Percentiles rank a stretch among this genome's conserved stretches.
Evolutionary conservation across 179 eudicot species (phyloP).

Genomic region (Spergularia azorica): DNA sequence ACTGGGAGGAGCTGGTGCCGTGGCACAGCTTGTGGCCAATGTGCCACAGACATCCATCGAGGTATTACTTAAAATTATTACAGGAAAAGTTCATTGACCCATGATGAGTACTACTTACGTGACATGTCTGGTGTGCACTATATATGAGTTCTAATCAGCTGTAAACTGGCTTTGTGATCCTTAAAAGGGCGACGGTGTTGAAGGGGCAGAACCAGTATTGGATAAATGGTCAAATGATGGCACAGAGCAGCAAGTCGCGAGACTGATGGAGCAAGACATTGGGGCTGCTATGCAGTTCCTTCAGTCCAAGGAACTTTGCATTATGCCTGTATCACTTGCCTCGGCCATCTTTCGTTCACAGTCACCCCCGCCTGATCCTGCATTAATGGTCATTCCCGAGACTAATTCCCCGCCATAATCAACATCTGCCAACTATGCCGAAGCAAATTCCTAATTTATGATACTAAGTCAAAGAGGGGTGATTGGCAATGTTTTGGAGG

Average conservation of each 20-base stretch:
- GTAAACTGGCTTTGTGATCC: not conserved
- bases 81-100: not conserved
- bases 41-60: constrained; percentile 69
- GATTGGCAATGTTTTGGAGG: constrained; percentile 23
- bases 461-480: constrained; percentile 26
- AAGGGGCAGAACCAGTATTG: constrained; percentile 62
- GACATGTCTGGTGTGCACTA: no score
- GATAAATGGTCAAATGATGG: constrained; percentile 89
- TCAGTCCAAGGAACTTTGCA: constrained; percentile 94
- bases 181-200: constrained; percentile 50
- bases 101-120: not conserved
- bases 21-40: constrained; percentile 91
- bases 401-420: constrained; percentile 51
- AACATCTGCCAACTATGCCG: not conserved
- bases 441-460: not conserved
- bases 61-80: constrained; percentile 42
- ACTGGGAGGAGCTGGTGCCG: constrained; percentile 95
- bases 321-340: constrained; percentile 94
- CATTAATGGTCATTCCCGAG: constrained; percentile 60
- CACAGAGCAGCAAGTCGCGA: constrained; percentile 84
- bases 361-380: constrained; percentile 53
- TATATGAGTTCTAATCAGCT: not conserved
- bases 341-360: constrained; percentile 72
- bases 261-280: constrained; percentile 84
- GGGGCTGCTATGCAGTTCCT: constrained; percentile 98